Evolutionary conservation across 352 stramenopile genomes (phyloP), one percentile per base, ranked within the genome.

Genomic region (Phytophthora pseudosyringae): DNA sequence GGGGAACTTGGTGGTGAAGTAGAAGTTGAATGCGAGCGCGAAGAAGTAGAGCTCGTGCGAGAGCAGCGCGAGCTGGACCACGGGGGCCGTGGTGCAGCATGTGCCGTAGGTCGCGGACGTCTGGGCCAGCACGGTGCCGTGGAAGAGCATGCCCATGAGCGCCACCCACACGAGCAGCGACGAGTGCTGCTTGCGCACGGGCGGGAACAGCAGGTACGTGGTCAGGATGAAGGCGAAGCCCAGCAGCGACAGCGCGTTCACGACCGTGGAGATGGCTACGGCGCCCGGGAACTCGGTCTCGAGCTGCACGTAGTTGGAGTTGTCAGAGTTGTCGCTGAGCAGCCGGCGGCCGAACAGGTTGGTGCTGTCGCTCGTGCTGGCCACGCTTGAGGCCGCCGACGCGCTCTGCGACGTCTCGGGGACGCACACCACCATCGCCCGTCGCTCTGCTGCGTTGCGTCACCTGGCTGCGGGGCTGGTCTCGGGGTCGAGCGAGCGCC

Each of bases 1-100:
- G 51, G 88, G 88, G 62, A 89, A 93, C 73, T 93, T 91, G 80
- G 85, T 95, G 35, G 83, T 92, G 68, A 90, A 92, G 73, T 95
- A 95, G 40, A 93, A 90, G 69, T 93, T 81, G 69, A 91, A 92
- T 43, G 87, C 87, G 46, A 96, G 76, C 32, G 82, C 81, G 59
- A 92, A 94, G 55, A 95, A 88, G 71, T 94, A 96, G 12, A 95
- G 75, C 50, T 96, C 86, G 39, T 93, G 82, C 4, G 77, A 85
- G 21, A 95, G 62, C 46, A 96, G 73, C 59, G 81, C 76, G 13
- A 93, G 59, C 59, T 96, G 87, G 1, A 87, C 69, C 39, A 91
- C 52, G 15, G 81, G 64, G n/a, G 86, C 83, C 0, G 78, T 86
- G 3, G 68, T 75, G 67, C 86, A 94, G 72, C 83, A 90, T 35